Base-by-base conservation (phyloP, 108 stramenopile species). In the Nitzschia inconspicua region DNA sequence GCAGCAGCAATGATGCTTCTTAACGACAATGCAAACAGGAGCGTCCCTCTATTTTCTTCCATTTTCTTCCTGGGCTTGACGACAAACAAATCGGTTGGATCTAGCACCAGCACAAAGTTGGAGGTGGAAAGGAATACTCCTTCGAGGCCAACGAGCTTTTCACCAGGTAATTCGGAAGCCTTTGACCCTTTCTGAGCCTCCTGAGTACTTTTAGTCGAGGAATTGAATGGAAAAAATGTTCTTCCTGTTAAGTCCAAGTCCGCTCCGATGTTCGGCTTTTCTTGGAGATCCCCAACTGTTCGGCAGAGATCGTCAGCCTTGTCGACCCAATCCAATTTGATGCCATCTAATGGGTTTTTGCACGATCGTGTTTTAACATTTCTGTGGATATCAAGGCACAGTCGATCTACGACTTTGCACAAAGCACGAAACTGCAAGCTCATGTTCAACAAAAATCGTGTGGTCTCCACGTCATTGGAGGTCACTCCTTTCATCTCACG, bases 171-270 rank as follows among this genome's bases (percentile, higher is more conserved):
- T 27, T 65, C 58, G 0, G 72, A 44, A 1, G 27, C 23, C 2
- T 1, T 31, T 18, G 51, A 22, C 10, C 18, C 2, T 1, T 1
- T 25, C 7, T 24, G 19, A 0, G 13, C 46, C n/a, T 20, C 36
- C 14, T 28, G 31, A 0, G 51, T 14, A 1, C 39, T 47, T 9
- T 19, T 36, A 20, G 26, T 24, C 23, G 52, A 36, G 10, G 72
- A 47, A 26, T 47, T 55, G 41, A 84, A 85, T 48, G 41, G 66
- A 50, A 87, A 91, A n/a, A 73, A 66, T 65, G 56, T 91, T 18
- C 84, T 63, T 5, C 89, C 89, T 19, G 84, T 72, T 18, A 85
- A 40, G 56, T 91, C 89, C 20, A 91, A 48, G 19, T 87, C 86
- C 4, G 75, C 73, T 2, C 89, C 84, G 28, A 61, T 36, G 10